These are phyloP conservation scores for Fusarium setosum DNA, from an alignment of 2,329 filamentous ascomycete genomes.

Conservation along the genomic window DNA sequence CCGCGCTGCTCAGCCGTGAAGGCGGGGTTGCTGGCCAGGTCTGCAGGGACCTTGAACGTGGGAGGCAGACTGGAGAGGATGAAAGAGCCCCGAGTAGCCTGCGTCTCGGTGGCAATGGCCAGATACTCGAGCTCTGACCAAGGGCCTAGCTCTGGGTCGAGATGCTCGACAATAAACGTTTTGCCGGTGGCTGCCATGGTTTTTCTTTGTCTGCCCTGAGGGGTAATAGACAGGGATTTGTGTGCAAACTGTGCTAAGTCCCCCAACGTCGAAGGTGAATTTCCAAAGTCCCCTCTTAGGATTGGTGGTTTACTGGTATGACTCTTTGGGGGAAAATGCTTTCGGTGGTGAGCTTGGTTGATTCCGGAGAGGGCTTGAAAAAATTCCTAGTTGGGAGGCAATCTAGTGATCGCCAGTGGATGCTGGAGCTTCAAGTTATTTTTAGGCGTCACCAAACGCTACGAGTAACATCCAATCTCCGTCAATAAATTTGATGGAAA, in stretches of 20 bases:
- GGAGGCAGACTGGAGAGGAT: conserved; percentile 84
- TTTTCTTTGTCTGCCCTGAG: conserved; percentile 28
- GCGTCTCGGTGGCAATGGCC: conserved; percentile 85
- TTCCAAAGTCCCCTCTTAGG: not conserved
- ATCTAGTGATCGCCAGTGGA: conserved; percentile 28
- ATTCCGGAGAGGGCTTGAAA: conserved; percentile 30
- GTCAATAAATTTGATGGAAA: not conserved
- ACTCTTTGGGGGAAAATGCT: conserved; percentile 18
- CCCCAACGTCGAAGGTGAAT: not conserved
- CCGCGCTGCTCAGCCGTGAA: conserved; percentile 80
- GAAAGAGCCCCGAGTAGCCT: conserved; percentile 74
- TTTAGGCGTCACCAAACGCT: not conserved
- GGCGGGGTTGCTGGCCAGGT: conserved; percentile 65
- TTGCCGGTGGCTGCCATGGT: conserved; percentile 61
- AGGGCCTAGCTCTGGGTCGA: conserved; percentile 91
- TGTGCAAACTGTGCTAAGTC: not conserved
- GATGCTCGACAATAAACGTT: conserved; percentile 94
- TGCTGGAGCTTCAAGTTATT: not conserved
- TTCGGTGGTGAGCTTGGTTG: conserved; percentile 24
- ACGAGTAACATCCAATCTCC: not conserved
- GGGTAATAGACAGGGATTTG: conserved; percentile 6
- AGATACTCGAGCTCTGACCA: conserved; percentile 97
- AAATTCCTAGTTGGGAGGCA: conserved; percentile 32
- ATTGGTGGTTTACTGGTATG: not conserved
- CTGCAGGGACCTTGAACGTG: conserved; percentile 72